Conservation (phyloP, 352 stramenopile species). For the Plasmopara halstedii region DNA sequence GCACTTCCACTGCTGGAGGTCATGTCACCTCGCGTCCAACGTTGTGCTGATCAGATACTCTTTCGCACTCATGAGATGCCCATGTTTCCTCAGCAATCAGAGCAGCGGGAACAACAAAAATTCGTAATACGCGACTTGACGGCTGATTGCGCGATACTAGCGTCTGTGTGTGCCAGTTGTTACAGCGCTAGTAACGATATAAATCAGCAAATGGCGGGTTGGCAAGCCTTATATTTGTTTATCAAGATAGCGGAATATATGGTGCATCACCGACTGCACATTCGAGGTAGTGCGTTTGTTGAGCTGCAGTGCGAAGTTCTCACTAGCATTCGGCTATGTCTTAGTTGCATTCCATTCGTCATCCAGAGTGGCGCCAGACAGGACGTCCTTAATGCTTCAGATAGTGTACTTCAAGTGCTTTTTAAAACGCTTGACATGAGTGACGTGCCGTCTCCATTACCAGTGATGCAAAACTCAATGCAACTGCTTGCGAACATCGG, state of each 20-base stretch:
- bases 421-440: slow-evolving; percentile 52
- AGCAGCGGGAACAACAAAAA: slow-evolving; percentile 43
- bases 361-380: slow-evolving; percentile 40
- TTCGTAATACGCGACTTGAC: slow-evolving; percentile 54
- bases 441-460: slow-evolving; percentile 50
- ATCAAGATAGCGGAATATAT: slow-evolving; percentile 55
- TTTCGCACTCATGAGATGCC: slow-evolving; percentile 46
- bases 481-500: slow-evolving; percentile 59
- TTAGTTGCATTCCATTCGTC: slow-evolving; percentile 59
- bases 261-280: slow-evolving; percentile 49
- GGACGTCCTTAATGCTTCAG: slow-evolving; percentile 42
- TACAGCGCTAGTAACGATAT: slow-evolving; percentile 50
- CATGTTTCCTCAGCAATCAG: slow-evolving; percentile 27
- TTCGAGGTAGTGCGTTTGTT: slow-evolving; percentile 40
- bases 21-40: slow-evolving; percentile 41
- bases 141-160: slow-evolving; percentile 45
- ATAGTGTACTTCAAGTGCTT: slow-evolving; percentile 45
- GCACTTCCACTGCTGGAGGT: slow-evolving; percentile 42
- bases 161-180: slow-evolving; percentile 50
- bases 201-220: slow-evolving; percentile 51
- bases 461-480: slow-evolving; percentile 62
- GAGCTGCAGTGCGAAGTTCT: slow-evolving; percentile 58
- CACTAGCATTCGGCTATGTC: slow-evolving; percentile 48
- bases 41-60: slow-evolving; percentile 28
- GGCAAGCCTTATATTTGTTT: slow-evolving; percentile 59